Base-by-base conservation (phyloP, 306 rosid genomes). In the Rosa chinensis region DNA sequence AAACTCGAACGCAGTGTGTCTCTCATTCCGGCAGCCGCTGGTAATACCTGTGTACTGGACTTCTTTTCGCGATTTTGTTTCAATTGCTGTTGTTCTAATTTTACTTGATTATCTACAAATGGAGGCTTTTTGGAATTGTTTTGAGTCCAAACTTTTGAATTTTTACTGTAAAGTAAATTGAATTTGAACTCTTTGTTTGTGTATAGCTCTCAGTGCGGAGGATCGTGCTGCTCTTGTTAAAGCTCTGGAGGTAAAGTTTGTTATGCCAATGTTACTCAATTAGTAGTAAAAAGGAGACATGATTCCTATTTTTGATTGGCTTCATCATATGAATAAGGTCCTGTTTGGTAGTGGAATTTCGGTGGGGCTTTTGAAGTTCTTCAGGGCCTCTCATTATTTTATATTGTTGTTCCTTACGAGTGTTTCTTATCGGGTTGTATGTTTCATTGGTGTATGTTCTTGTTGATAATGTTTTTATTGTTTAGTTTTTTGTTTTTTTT, bases 171-270 rank as follows among this genome's bases (percentile, higher is more conserved):
- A 32, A 16, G 10, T 70, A 23, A 7, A 28, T 50, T 10, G 66
- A 69, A 73, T 63, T 45, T 62, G 20, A 56, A 25, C 21, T 14
- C 61, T 64, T 78, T 61, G 37, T 45, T 73, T 11, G 6, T 55
- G 35, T 71, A 18, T 61, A 92, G 95, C 89, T 82, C 95, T 90
- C 10, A 89, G 87, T 48, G 83, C 86, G 49, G 92, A 83, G 86
- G 83, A 92, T 81, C 87, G 91, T 85, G 92, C 89, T 4, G 93
- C 82, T 77, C 89, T 92, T 3, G 97, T 92, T 44, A 92, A 90
- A 83, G 95, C 89, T 82, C 90, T 92, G 43, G 88, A 92, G 94
- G 97, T 86, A 1, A 64, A 58, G 47, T 66, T 56, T 45, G 47
- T 70, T n/a, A 21, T 5, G 10, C 39, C 32, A 28, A 18, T 17